A percentile compares a stretch with the other conserved stretches of the same genome.
These are phyloP conservation scores for Arxiozyma slooffiae DNA, from an alignment of 1,139 yeast genomes.

Conservation along the genomic window DNA sequence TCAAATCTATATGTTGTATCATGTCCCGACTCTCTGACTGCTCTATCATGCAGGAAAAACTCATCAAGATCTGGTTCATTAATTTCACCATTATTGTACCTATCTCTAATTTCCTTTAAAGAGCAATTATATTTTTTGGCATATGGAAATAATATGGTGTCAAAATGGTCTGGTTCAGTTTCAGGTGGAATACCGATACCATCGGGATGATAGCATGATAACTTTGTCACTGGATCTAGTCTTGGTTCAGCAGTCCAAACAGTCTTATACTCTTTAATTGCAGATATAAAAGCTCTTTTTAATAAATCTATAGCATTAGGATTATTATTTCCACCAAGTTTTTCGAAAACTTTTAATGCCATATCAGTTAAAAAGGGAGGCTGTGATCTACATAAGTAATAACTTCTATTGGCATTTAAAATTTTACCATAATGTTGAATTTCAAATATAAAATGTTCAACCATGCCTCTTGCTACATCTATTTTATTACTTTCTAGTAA, in stretches of 20 bases:
- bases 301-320: slow-evolving; percentile 52
- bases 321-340: slow-evolving; percentile 37
- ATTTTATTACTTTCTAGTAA: slow-evolving; percentile 50
- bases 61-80: slow-evolving; percentile 74
- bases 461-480: slow-evolving; percentile 81
- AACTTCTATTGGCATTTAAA: slow-evolving; percentile 86
- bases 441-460: slow-evolving; percentile 84
- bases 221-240: slow-evolving; percentile 61
- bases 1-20: slow-evolving; percentile 88
- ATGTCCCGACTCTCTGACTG: slow-evolving; percentile 94
- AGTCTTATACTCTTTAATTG: slow-evolving; percentile 73
- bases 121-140: slow-evolving; percentile 52
- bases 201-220: slow-evolving; percentile 84
- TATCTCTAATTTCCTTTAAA: slow-evolving; percentile 58
- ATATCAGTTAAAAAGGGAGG: slow-evolving; percentile 97
- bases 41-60: slow-evolving; percentile 86
- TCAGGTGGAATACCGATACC: slow-evolving; percentile 94
- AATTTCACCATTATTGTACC: slow-evolving; percentile 59
- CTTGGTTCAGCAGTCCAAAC: slow-evolving; percentile 79
- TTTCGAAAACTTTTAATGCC: slow-evolving; percentile 63
- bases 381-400: slow-evolving; percentile 85
- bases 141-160: slow-evolving; percentile 59
- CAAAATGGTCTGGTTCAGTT: slow-evolving; percentile 85
- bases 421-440: slow-evolving; percentile 86
- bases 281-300: slow-evolving; percentile 57